phyloP scores from a whole-genome alignment of 2,329 filamentous ascomycete species.

The Nemania bipapillata region DNA sequence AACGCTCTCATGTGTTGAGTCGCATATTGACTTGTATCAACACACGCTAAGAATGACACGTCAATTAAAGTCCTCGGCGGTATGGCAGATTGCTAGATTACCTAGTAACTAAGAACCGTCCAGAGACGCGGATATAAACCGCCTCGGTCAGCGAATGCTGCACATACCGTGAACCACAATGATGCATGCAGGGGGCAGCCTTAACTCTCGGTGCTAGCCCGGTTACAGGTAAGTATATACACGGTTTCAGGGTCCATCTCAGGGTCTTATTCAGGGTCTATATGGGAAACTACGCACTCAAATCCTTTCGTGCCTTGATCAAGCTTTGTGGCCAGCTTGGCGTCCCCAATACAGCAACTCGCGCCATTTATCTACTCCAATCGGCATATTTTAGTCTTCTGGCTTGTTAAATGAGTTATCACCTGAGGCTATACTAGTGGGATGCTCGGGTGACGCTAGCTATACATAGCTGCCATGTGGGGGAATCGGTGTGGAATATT shows the following conservation, averaged over 20 bases:
- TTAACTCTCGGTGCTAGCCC: slow-evolving; percentile 10
- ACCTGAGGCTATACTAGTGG: neutral
- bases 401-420: slow-evolving; percentile 2
- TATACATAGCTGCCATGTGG: neutral
- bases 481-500: slow-evolving; percentile 12
- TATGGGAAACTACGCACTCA: slow-evolving; percentile 12
- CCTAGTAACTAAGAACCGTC: neutral
- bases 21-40: neutral
- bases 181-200: neutral
- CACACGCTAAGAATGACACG: neutral
- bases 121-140: neutral
- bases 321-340: slow-evolving; percentile 29
- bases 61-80: neutral
- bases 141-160: slow-evolving; percentile 20
- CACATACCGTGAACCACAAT: slow-evolving; percentile 2
- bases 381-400: neutral
- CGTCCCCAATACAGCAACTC: slow-evolving; percentile 28
- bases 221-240: slow-evolving; percentile 1
- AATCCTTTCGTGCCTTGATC: slow-evolving; percentile 14
- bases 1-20: neutral
- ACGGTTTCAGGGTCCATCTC: slow-evolving; percentile 26
- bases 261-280: neutral
- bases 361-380: slow-evolving; percentile 1
- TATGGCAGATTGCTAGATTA: neutral
- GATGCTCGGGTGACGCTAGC: neutral